A percentile compares a stretch with the other conserved stretches of the same genome.
Conservation (phyloP, 1,284 basidiomycete species). For the Pascua guehoae region DNA sequence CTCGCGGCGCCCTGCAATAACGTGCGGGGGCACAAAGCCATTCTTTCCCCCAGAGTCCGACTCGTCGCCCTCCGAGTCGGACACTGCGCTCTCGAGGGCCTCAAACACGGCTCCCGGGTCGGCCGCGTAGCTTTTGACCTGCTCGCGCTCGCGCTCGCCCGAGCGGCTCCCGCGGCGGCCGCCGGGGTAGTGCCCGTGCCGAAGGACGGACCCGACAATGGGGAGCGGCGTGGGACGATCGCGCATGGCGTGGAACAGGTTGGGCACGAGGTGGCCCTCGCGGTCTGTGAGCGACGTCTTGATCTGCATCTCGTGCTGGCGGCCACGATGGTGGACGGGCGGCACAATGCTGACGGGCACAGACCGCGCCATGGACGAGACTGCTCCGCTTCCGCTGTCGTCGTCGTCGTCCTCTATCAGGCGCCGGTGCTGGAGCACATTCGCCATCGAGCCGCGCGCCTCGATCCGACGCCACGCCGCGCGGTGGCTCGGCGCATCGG, state of each 20-base stretch:
- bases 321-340: neutral
- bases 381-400: conserved; percentile 8
- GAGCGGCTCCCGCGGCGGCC: conserved; percentile 18
- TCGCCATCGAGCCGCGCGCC: conserved; percentile 22
- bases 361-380: conserved; percentile 31
- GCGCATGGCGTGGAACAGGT: conserved; percentile 40
- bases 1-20: conserved; percentile 28
- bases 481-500: conserved; percentile 47
- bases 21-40: conserved; percentile 44
- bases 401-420: conserved; percentile 22
- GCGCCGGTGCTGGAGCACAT: conserved; percentile 10
- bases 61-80: conserved; percentile 21
- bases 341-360: conserved; percentile 43
- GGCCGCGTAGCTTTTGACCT: conserved; percentile 26
- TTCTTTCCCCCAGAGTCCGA: conserved; percentile 21
- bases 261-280: conserved; percentile 39
- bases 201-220: too few species aligned
- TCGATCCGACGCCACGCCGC: conserved; percentile 39
- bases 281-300: conserved; percentile 45
- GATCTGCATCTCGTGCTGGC: conserved; percentile 21
- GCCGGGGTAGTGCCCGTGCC: neutral
- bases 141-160: conserved; percentile 33
- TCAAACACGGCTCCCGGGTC: conserved; percentile 44
- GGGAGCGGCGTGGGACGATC: conserved; percentile 10
- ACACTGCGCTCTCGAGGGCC: conserved; percentile 27